Evolutionary conservation across 768 basidiomycete species (phyloP).

Genomic region (Hygrophorus pudorinus): DNA sequence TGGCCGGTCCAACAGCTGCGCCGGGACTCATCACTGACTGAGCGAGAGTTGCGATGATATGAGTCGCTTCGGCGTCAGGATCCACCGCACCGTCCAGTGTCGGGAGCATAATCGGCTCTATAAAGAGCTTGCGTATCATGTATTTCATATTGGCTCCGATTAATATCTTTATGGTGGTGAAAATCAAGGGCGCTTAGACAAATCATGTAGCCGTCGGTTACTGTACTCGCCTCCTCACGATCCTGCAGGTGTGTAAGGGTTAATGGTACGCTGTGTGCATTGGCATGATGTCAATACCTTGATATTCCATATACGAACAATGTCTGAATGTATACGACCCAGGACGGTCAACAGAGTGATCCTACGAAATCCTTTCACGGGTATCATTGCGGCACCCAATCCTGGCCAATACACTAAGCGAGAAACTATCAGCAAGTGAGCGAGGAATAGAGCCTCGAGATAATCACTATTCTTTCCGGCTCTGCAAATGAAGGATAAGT

Average conservation of each 20-base stretch:
- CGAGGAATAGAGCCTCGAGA: neutral
- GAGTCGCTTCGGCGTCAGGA: neutral
- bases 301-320: neutral
- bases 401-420: neutral
- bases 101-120: neutral
- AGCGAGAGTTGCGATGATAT: neutral
- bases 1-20: neutral
- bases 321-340: neutral
- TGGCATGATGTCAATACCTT: neutral
- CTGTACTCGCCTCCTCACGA: neutral
- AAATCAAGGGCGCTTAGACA: neutral
- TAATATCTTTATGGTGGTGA: neutral
- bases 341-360: neutral
- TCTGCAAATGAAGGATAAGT: neutral
- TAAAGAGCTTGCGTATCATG: neutral
- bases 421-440: neutral
- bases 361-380: neutral
- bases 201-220: neutral
- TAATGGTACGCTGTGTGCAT: neutral
- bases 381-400: neutral
- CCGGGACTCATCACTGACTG: neutral
- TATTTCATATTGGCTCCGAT: neutral
- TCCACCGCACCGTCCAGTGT: neutral
- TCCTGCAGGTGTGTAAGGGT: neutral
- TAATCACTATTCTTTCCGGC: neutral